Evolutionary conservation across 768 basidiomycete genomes (phyloP).

Genomic region (Mycena chlorophos): DNA sequence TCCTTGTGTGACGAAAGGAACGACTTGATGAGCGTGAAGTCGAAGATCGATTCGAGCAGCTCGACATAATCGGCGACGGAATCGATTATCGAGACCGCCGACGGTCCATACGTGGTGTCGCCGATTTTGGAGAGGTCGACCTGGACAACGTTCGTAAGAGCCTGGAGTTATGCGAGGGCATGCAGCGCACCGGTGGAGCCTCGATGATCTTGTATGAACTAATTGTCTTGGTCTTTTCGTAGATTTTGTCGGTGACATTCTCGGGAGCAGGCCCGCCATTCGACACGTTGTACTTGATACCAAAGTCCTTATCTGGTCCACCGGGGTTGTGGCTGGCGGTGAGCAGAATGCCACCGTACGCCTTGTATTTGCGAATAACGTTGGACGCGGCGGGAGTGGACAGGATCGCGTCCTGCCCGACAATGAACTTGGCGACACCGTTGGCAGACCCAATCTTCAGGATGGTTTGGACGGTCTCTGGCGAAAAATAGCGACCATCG

Average conservation of each 20-base stretch:
- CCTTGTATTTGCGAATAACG: slow-evolving; percentile 94
- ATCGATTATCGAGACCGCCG: slow-evolving; percentile 89
- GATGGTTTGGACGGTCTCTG: slow-evolving; percentile 87
- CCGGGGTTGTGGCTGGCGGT: slow-evolving; percentile 99
- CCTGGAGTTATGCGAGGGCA: slow-evolving; percentile 4
- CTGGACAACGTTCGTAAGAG: slow-evolving; percentile 37
- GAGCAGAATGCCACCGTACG: slow-evolving; percentile 93
- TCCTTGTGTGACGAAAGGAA: slow-evolving; percentile 74
- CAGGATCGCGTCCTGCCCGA: slow-evolving; percentile 88
- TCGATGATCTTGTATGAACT: slow-evolving; percentile 82
- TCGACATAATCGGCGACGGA: slow-evolving; percentile 86
- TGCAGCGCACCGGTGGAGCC: slow-evolving; percentile 59
- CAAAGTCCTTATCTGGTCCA: slow-evolving; percentile 97
- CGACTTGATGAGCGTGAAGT: slow-evolving; percentile 86
- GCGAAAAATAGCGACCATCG: slow-evolving; percentile 91
- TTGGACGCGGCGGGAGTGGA: slow-evolving; percentile 98
- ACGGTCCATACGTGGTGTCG: slow-evolving; percentile 75
- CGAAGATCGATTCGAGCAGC: slow-evolving; percentile 87
- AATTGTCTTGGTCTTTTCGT: slow-evolving; percentile 86
- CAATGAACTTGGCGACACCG: slow-evolving; percentile 86
- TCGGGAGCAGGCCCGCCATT: slow-evolving; percentile 99
- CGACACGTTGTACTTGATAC: slow-evolving; percentile 98
- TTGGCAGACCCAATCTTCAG: slow-evolving; percentile 93
- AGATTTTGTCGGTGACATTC: slow-evolving; percentile 93
- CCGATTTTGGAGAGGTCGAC: slow-evolving; percentile 85